These are phyloP conservation scores for Penicillium robsamsonii DNA, from an alignment of 495 filamentous ascomycete species.

Conservation along the genomic window DNA sequence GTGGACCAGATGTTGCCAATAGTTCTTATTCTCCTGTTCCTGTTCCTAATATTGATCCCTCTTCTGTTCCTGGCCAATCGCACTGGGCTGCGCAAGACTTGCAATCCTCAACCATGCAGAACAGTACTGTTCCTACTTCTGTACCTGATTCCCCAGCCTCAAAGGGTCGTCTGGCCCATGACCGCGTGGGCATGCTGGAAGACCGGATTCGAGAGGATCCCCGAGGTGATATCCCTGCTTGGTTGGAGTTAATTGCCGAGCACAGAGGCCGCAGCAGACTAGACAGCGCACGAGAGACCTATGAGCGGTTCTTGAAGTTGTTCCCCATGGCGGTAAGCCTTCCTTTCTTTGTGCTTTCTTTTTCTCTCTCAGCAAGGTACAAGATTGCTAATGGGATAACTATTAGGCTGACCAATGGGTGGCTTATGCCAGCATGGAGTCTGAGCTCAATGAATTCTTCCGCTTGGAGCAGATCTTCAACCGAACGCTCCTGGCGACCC, in stretches of 20 bases:
- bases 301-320: slow-evolving; percentile 78
- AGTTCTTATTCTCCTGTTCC: slow-evolving; percentile 50
- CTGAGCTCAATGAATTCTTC: slow-evolving; percentile 72
- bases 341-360: neutral
- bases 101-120: slow-evolving; percentile 34
- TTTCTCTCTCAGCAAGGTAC: neutral
- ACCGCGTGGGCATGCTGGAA: slow-evolving; percentile 81
- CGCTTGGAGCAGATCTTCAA: slow-evolving; percentile 80
- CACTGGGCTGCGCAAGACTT: slow-evolving; percentile 43
- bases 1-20: slow-evolving; percentile 53
- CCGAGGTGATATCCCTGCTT: slow-evolving; percentile 84
- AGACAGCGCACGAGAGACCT: slow-evolving; percentile 75
- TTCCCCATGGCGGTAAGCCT: slow-evolving; percentile 87
- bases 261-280: slow-evolving; percentile 77
- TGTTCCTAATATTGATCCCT: slow-evolving; percentile 48
- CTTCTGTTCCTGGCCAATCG: slow-evolving; percentile 42
- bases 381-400: slow-evolving; percentile 17
- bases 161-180: slow-evolving; percentile 65
- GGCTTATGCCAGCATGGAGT: slow-evolving; percentile 81
- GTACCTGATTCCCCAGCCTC: slow-evolving; percentile 41
- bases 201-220: slow-evolving; percentile 89
- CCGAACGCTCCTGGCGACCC: slow-evolving; percentile 66
- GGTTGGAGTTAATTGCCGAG: slow-evolving; percentile 82
- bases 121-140: slow-evolving; percentile 41
- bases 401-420: slow-evolving; percentile 84